These are phyloP conservation scores for Hypoxylon perforatum DNA, from an alignment of 495 filamentous ascomycete genomes.

Conservation along the genomic window DNA sequence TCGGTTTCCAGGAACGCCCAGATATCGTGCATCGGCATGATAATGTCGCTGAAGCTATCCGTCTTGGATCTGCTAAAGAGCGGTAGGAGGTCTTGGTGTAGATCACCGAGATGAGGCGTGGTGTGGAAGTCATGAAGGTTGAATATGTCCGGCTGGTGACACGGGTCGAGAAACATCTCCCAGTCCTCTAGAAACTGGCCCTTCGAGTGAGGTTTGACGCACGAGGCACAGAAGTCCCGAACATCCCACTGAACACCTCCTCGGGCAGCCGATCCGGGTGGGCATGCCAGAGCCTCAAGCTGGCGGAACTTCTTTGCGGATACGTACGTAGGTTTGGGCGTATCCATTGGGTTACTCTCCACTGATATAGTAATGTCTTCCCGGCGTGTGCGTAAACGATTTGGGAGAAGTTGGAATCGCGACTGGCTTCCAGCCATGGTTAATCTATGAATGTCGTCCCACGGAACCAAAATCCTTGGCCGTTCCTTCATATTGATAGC, in stretches of 20 bases:
- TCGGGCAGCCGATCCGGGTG: conserved; percentile 67
- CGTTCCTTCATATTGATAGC: conserved; percentile 83
- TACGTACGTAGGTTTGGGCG: conserved; percentile 20
- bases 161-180: conserved; percentile 71
- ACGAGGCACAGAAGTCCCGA: conserved; percentile 69
- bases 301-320: conserved; percentile 63
- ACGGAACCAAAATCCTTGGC: conserved; percentile 78
- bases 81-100: conserved; percentile 71
- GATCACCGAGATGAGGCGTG: conserved; percentile 69
- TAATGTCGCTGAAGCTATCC: conserved; percentile 72
- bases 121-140: conserved; percentile 78
- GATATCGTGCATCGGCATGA: conserved; percentile 83
- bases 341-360: conserved; percentile 7
- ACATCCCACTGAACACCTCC: conserved; percentile 63
- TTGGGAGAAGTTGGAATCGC: conserved; percentile 37
- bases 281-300: conserved; percentile 64
- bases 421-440: conserved; percentile 49
- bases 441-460: conserved; percentile 57
- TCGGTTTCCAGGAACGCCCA: conserved; percentile 69
- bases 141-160: conserved; percentile 83
- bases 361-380: conserved; percentile 44
- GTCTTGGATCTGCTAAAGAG: conserved; percentile 80
- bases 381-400: conserved; percentile 51
- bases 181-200: conserved; percentile 74
- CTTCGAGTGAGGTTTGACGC: conserved; percentile 73